phyloP scores from a whole-genome alignment of 148 eudicot species.

The Euryodendron excelsum region DNA sequence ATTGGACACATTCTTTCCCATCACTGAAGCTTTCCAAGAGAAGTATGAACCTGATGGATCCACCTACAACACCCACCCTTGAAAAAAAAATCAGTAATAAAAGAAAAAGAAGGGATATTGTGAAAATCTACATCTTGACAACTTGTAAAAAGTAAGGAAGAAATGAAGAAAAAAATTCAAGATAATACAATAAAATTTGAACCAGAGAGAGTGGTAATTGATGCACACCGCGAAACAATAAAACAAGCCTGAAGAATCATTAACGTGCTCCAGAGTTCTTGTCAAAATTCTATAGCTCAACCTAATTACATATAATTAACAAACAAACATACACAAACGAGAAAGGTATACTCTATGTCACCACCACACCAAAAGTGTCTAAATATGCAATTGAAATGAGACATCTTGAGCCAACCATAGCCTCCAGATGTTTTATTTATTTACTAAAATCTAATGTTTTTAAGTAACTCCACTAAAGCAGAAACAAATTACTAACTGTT shows the following conservation, averaged over 20 bases:
- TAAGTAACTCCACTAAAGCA: too few relatives aligned
- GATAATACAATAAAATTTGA: neutral
- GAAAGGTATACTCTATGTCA: neutral
- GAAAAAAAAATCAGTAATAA: neutral
- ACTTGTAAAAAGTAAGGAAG: neutral
- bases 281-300: too few relatives aligned
- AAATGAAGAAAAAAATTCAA: neutral
- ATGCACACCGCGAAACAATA: neutral
- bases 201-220: neutral
- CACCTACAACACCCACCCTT: slow-evolving; percentile 44
- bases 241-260: too few relatives aligned
- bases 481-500: neutral
- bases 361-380: neutral
- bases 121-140: neutral
- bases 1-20: slow-evolving; percentile 98
- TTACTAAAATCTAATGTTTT: too few relatives aligned
- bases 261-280: too few relatives aligned
- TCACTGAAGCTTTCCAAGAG: slow-evolving; percentile 99
- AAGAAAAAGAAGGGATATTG: neutral
- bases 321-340: neutral
- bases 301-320: too few relatives aligned
- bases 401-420: neutral
- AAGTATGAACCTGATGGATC: slow-evolving; percentile 99
- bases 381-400: neutral
- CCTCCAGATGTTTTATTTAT: neutral